phyloP scores from a whole-genome alignment of 1,139 yeast genomes.

The Geotrichum fermentans region DNA sequence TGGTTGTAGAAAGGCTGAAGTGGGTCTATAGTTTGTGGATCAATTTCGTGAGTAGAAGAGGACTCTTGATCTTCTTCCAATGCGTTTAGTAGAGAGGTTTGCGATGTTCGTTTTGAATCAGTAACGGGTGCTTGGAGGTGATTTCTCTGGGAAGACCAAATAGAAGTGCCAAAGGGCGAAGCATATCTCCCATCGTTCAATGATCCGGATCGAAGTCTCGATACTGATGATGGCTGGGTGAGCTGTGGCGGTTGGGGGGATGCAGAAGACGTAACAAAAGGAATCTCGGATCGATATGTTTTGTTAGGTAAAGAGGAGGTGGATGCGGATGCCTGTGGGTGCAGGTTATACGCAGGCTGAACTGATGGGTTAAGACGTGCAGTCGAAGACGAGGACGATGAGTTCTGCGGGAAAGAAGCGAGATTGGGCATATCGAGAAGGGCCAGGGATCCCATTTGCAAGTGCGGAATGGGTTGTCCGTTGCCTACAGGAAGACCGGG shows the following conservation, averaged over 20 bases:
- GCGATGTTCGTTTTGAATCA: conserved; percentile 22
- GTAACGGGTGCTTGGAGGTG: conserved; percentile 15
- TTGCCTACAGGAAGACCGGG: conserved; percentile 27
- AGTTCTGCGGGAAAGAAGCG: conserved; percentile 16
- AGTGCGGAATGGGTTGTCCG: conserved; percentile 19
- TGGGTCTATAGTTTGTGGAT: conserved; percentile 28
- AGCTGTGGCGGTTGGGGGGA: conserved; percentile 6
- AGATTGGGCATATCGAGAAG: conserved; percentile 30
- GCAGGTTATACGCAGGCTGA: conserved; percentile 9
- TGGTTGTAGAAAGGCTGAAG: conserved; percentile 37
- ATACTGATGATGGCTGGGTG: conserved; percentile 18
- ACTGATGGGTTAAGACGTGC: conserved; percentile 9
- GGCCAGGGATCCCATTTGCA: conserved; percentile 33
- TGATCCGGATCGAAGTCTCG: conserved; percentile 37
- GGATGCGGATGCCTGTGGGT: conserved; percentile 20
- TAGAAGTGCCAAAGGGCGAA: conserved; percentile 35
- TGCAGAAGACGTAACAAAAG: conserved; percentile 19
- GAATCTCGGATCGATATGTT: conserved; percentile 17
- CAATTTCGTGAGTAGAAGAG: conserved; percentile 9
- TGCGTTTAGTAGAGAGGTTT: conserved; percentile 20
- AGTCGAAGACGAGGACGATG: conserved; percentile 19
- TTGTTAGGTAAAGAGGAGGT: conserved; percentile 18
- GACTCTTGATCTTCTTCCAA: conserved; percentile 22
- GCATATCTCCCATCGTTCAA: conserved; percentile 27
- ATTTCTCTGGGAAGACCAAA: conserved; percentile 31